Conservation (phyloP, 805 yeast genomes). For the Wickerhamiella sergipiensis region DNA sequence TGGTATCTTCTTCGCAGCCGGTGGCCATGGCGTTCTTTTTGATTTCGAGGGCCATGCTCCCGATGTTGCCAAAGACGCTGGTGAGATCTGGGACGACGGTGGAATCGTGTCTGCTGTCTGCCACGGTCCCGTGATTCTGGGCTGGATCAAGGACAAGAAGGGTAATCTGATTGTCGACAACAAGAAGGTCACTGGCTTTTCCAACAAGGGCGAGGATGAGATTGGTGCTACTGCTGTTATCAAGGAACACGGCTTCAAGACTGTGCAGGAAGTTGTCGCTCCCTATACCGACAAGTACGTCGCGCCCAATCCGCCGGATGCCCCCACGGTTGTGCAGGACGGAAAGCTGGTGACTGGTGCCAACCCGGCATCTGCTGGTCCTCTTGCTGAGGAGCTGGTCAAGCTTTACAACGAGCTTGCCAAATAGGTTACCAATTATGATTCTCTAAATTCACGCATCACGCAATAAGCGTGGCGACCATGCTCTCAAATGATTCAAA, state of each 20-base stretch:
- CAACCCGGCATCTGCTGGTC: slow-evolving; percentile 44
- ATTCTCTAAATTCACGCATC: too few relatives aligned
- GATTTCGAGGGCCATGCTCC: slow-evolving; percentile 41
- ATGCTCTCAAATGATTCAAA: too few relatives aligned
- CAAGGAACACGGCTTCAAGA: slow-evolving; percentile 20
- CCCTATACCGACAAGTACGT: slow-evolving; percentile 27
- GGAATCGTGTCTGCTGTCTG: slow-evolving; percentile 55
- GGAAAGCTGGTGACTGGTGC: slow-evolving; percentile 50
- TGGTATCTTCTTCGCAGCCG: slow-evolving; percentile 46
- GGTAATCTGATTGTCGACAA: slow-evolving; percentile 37
- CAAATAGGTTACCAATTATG: too few relatives aligned
- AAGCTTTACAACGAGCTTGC: neutral
- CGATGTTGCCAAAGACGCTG: slow-evolving; percentile 33
- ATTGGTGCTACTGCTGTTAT: slow-evolving; percentile 21
- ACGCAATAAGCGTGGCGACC: too few relatives aligned
- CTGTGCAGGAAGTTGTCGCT: slow-evolving; percentile 28
- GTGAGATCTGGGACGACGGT: slow-evolving; percentile 33
- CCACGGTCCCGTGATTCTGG: slow-evolving; percentile 52
- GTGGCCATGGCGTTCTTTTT: slow-evolving; percentile 49
- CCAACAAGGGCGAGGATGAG: slow-evolving; percentile 39
- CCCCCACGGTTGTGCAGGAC: slow-evolving; percentile 31
- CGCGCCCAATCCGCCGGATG: slow-evolving; percentile 33
- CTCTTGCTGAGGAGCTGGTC: slow-evolving; percentile 32
- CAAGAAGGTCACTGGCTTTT: slow-evolving; percentile 46
- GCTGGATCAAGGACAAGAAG: slow-evolving; percentile 30